Conservation (phyloP, 495 filamentous ascomycete genomes). For the Xylaria curta region DNA sequence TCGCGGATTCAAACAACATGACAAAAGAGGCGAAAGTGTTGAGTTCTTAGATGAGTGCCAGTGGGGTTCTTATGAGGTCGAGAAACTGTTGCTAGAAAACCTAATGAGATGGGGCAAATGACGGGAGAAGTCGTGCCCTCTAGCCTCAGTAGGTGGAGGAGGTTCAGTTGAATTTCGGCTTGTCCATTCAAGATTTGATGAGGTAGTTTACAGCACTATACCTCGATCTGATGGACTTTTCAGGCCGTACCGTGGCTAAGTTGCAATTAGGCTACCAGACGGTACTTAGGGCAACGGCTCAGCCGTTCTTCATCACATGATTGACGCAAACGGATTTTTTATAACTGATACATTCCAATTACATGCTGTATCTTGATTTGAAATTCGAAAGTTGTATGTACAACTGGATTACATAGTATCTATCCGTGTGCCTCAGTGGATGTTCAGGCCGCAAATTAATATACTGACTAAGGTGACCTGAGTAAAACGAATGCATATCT, state of each 20-base stretch:
- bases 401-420: constrained; percentile 11
- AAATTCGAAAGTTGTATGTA: constrained; percentile 24
- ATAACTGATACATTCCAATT: background rate
- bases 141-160: background rate
- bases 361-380: background rate
- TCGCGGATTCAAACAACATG: constrained; percentile 20
- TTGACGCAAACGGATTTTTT: background rate
- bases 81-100: background rate
- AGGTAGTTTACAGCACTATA: background rate
- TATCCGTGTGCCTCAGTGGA: constrained; percentile 4
- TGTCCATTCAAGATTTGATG: background rate
- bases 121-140: background rate
- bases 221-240: background rate
- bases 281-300: background rate
- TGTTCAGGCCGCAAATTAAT: background rate
- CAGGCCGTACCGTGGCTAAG: background rate
- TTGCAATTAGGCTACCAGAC: background rate
- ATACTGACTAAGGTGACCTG: constrained; percentile 1
- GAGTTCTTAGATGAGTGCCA: background rate
- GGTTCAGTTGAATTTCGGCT: background rate
- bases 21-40: background rate
- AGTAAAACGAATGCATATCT: constrained; percentile 1
- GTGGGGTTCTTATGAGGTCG: background rate
- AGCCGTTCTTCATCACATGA: background rate
- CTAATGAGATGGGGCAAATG: background rate